Evolutionary conservation across 352 stramenopile genomes (phyloP), one percentile per base, ranked within the genome.

Genomic region (Paralagenidium karlingii): DNA sequence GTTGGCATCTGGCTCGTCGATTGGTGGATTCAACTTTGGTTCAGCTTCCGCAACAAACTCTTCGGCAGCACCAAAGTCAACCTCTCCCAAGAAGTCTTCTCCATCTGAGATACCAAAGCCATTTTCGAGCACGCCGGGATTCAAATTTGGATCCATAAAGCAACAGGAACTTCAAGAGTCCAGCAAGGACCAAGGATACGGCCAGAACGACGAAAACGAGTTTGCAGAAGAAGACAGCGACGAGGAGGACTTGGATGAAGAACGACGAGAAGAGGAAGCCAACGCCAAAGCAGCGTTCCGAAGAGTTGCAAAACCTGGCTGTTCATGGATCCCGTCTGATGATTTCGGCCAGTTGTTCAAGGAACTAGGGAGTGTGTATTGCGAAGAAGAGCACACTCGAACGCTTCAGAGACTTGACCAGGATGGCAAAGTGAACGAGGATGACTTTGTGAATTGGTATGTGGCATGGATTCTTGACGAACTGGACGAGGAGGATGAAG

Each of bases 401-500:
- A 70, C 49, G 19, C 34, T 76, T 37, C 29, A 57, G 18, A 60
- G 46, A 26, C 43, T 82, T 3, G 43, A 55, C 10, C 68, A 60
- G 31, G 51, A 70, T 32, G 69, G 69, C n/a, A 63, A 57, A 31
- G 49, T 83, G 13, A 51, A 64, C 19, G 60, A 77, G 24, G 39
- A 55, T 3, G 63, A 77, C 20, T 83, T 83, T 27, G 55, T 70
- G 27, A 45, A 46, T 21, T 83, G 69, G 69, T 83, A 83, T 34
- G 38, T 81, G 8, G 51, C 60, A 43, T 83, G 66, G 66, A 53
- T 83, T 40, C 77, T 83, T 24, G 39, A 34, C 10, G 49, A 61
- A 8, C 46, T 71, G 18, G 60, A 57, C 15, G 45, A 54, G n/a
- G 60, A 60, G n/a, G 60, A 67, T 10, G 64, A 53, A 5, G 64